Conservation (phyloP, 2,329 filamentous ascomycete species). For the Fusarium tupiense region DNA sequence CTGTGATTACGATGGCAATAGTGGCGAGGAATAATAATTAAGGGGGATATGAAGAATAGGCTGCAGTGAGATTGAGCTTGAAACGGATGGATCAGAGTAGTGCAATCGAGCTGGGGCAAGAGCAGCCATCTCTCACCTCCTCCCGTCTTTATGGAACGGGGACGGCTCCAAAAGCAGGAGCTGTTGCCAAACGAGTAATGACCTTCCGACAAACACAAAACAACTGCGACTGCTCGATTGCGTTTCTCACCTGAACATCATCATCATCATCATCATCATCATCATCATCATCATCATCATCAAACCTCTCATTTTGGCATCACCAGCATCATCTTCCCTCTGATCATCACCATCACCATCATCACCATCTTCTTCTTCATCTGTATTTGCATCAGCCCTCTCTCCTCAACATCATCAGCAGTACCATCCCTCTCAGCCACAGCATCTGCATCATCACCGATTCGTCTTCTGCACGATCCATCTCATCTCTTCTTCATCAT, state of each 20-base stretch:
- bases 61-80: background rate
- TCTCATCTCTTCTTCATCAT: background rate
- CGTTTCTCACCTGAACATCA: background rate
- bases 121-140: background rate
- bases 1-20: background rate
- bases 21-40: background rate
- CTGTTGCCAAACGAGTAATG: background rate
- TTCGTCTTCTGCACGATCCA: too few species aligned
- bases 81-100: background rate
- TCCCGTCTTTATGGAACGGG: background rate
- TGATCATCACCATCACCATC: too few species aligned
- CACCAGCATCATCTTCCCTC: too few species aligned
- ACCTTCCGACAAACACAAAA: background rate
- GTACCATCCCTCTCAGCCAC: too few species aligned
- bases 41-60: background rate
- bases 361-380: too few species aligned
- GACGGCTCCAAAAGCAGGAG: background rate
- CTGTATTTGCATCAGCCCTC: too few species aligned
- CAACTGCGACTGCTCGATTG: background rate
- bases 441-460: too few species aligned
- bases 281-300: background rate
- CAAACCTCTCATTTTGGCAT: too few species aligned
- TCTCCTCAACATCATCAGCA: too few species aligned
- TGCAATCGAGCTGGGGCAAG: background rate
- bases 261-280: background rate